Evolutionary conservation across 345 rosid species (phyloP).

Genomic region (Aquilaria sinensis): DNA sequence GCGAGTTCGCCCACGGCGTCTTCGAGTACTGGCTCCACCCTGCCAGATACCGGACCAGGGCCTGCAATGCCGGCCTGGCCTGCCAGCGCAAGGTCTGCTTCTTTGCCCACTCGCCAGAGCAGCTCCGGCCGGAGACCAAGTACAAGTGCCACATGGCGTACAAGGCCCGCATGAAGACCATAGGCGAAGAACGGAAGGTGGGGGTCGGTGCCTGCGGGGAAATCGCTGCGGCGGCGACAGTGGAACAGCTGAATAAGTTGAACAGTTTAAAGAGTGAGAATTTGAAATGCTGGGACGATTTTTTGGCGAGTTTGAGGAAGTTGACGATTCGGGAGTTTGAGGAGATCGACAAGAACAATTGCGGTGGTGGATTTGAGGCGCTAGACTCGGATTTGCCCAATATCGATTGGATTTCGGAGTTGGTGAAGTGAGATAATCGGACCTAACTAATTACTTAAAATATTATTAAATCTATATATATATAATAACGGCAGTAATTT

Average conservation of each 20-base stretch:
- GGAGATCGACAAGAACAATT: not conserved
- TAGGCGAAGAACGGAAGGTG: constrained; percentile 11
- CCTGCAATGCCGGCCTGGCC: constrained; percentile 55
- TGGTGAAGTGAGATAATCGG: constrained; percentile 19
- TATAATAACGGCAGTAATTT: too few species aligned
- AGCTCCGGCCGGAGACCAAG: constrained; percentile 39
- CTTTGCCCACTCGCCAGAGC: constrained; percentile 73
- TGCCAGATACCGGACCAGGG: constrained; percentile 60
- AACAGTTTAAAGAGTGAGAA: constrained; percentile 8
- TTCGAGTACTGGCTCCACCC: constrained; percentile 94
- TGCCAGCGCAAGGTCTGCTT: constrained; percentile 78
- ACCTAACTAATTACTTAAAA: too few species aligned
- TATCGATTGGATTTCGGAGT: constrained; percentile 41
- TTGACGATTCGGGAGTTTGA: constrained; percentile 31
- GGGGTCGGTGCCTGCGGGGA: constrained; percentile 3
- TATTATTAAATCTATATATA: too few species aligned
- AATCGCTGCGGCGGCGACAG: constrained; percentile 4
- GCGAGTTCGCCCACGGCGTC: constrained; percentile 74
- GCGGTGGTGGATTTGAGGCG: constrained; percentile 9
- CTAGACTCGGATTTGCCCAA: constrained; percentile 20
- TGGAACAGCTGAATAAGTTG: not conserved
- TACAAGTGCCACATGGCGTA: constrained; percentile 19
- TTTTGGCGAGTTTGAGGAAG: constrained; percentile 29
- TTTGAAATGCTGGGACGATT: constrained; percentile 10
- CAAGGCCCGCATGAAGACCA: constrained; percentile 11